Percentiles rank a stretch among this genome's conserved stretches.
Evolutionary conservation across 371 early-diverging fungal genomes (phyloP).

Genomic region (Dichotomocladium elegans): DNA sequence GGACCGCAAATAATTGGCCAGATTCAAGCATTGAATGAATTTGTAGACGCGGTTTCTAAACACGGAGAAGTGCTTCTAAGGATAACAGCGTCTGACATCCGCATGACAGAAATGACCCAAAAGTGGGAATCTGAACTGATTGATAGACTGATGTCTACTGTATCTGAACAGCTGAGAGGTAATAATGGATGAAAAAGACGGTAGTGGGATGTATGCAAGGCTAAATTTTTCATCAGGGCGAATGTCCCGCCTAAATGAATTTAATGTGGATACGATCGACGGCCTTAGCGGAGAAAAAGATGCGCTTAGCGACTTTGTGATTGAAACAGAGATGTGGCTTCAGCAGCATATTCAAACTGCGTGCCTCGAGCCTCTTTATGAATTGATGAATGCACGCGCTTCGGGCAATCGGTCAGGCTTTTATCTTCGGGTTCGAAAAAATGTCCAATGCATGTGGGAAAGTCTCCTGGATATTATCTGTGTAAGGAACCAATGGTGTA

Average conservation of each 20-base stretch:
- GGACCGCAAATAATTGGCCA: slow-evolving; percentile 10
- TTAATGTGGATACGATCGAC: slow-evolving; percentile 12
- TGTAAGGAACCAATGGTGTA: slow-evolving; percentile 17
- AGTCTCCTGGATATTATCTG: slow-evolving; percentile 27
- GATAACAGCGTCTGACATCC: slow-evolving; percentile 11
- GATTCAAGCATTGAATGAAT: slow-evolving; percentile 8
- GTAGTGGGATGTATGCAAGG: not conserved
- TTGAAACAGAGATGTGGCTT: slow-evolving; percentile 40
- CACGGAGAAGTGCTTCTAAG: slow-evolving; percentile 12
- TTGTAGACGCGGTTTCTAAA: slow-evolving; percentile 5
- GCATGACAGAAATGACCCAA: slow-evolving; percentile 13
- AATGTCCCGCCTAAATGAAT: slow-evolving; percentile 10
- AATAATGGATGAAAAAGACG: not conserved
- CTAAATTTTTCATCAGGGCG: not conserved
- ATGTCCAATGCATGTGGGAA: slow-evolving; percentile 24
- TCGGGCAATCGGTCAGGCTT: not conserved
- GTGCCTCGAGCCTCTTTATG: slow-evolving; percentile 4
- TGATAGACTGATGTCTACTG: slow-evolving; percentile 11
- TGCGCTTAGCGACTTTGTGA: slow-evolving; percentile 21
- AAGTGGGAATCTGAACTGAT: slow-evolving; percentile 29
- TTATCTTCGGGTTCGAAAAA: slow-evolving; percentile 1
- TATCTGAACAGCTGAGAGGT: slow-evolving; percentile 21
- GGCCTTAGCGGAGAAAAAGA: slow-evolving; percentile 5
- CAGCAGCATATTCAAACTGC: slow-evolving; percentile 5
- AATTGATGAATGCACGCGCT: not conserved